These are phyloP conservation scores for Trypanosoma theileri DNA, from an alignment of 208 protist genomes.

Conservation along the genomic window DNA sequence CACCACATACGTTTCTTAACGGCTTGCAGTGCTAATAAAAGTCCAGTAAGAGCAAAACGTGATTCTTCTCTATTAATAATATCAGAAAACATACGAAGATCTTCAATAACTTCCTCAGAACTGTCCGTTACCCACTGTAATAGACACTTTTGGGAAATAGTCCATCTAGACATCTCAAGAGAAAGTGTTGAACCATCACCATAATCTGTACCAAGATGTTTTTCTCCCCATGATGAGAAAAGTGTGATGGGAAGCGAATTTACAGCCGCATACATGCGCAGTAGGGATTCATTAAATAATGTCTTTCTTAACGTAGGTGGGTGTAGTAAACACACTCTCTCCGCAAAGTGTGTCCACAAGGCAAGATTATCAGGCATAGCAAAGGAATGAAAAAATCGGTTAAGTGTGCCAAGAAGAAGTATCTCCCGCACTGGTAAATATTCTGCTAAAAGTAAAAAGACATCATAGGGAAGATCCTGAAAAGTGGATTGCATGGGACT, in stretches of 20 bases:
- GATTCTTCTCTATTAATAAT: constrained; percentile 20
- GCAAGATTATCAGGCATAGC: constrained; percentile 9
- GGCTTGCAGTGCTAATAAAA: constrained; percentile 27
- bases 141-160: constrained; percentile 13
- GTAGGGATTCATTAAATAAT: constrained; percentile 24
- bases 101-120: constrained; percentile 29
- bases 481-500: neutral
- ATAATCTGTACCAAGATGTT: neutral
- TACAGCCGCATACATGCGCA: constrained; percentile 23
- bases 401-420: constrained; percentile 25
- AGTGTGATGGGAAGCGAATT: constrained; percentile 7
- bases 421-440: constrained; percentile 24
- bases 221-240: neutral
- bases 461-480: constrained; percentile 24
- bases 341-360: constrained; percentile 26
- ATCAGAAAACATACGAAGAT: constrained; percentile 27
- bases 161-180: neutral
- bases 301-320: constrained; percentile 11
- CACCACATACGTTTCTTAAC: constrained; percentile 38
- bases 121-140: constrained; percentile 26
- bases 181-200: neutral
- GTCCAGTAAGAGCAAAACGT: constrained; percentile 29
- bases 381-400: constrained; percentile 14
- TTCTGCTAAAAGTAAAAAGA: constrained; percentile 22
- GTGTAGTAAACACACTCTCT: constrained; percentile 24